Base-by-base conservation (phyloP, 805 yeast species). In the Cyberlindnera mycetangii region DNA sequence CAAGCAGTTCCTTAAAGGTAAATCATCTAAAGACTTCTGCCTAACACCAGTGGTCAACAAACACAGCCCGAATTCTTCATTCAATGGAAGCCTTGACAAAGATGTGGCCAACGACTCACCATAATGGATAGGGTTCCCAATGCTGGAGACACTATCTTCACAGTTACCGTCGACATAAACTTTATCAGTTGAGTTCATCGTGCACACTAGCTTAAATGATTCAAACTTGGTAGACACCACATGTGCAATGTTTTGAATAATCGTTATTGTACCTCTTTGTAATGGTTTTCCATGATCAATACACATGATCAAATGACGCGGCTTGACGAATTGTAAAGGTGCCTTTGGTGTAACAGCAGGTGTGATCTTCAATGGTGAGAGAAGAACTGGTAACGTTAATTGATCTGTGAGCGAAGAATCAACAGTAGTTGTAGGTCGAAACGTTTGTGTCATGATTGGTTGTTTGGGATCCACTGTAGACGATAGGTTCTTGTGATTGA, bases 401-500 rank as follows among this genome's bases (percentile, higher is more conserved):
- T 56, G 51, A 8, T 25, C 33, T 24, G 14, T 16, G 7, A 15
- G 7, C 7, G 32, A 28, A n/a, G 32, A 12, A 10, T 22, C 30
- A 31, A 50, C 53, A 9, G 31, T n/a, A n/a, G n/a, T n/a, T n/a
- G n/a, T n/a, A n/a, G n/a, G 11, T 3, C 20, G 34, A 9, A 34
- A 7, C 3, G 10, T 12, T 22, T 33, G 42, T 7, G 28, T 12
- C 9, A 28, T 11, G 4, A 37, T 16, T 9, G 28, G 32, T 7
- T 34, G 38, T 28, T 45, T 40, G n/a, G 39, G 42, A n/a, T 58
- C 55, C 24, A 67, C 40, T 1, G 68, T 62, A 2, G 68, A 64
- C 3, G 69, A 62, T 20, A 69, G 48, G 37, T 54, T 58, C 7
- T 41, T 31, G 4, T 61, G 57, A 42, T 60, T 50, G 41, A 68